phyloP scores from a whole-genome alignment of 208 protist genomes.

The Kentomonas sorsogonicus region DNA sequence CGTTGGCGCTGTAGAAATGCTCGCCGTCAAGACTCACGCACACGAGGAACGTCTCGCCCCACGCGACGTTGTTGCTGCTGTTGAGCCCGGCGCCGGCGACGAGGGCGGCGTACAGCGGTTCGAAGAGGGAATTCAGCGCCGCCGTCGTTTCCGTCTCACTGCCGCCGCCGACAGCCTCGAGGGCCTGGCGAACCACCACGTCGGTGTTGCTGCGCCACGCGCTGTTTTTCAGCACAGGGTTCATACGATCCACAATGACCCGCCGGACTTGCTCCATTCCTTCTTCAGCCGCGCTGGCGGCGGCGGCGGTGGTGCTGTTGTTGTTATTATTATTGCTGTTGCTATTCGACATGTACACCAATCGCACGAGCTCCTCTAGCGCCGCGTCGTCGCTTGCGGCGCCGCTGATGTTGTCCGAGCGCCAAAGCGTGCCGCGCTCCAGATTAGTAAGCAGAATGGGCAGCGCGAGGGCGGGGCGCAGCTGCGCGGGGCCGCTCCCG shows the following conservation, averaged over 20 bases:
- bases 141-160: not conserved
- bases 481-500: constrained; percentile 15
- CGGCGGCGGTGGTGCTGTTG: too few relatives aligned
- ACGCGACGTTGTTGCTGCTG: constrained; percentile 1
- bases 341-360: too few relatives aligned
- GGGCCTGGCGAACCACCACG: not conserved
- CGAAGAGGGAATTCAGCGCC: not conserved
- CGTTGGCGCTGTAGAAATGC: constrained; percentile 49
- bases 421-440: constrained; percentile 22
- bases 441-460: constrained; percentile 55
- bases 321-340: too few relatives aligned
- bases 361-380: too few relatives aligned
- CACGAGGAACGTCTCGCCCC: constrained; percentile 36
- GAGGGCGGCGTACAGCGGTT: not conserved
- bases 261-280: too few relatives aligned
- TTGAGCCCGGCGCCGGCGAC: not conserved
- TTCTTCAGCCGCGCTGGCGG: too few relatives aligned
- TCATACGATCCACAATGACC: too few relatives aligned
- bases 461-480: constrained; percentile 18
- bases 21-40: constrained; percentile 56
- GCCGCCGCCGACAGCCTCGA: not conserved
- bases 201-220: constrained; percentile 14
- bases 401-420: not conserved
- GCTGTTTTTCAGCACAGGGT: constrained; percentile 16
- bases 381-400: not conserved